Base-by-base conservation (phyloP, 2,329 filamentous ascomycete genomes). In the Boeremia exigua region DNA sequence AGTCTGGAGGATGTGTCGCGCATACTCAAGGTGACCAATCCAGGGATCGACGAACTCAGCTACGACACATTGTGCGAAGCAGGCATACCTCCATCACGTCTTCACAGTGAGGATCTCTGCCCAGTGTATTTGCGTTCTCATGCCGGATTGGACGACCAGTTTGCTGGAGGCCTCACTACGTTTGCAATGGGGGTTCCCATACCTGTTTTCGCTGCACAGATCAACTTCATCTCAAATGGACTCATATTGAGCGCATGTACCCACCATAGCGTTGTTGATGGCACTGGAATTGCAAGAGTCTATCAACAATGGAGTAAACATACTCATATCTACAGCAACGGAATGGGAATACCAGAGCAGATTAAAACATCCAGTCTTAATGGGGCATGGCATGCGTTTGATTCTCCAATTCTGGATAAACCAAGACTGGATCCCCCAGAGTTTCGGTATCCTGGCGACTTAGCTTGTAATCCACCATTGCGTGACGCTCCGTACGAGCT, bases 161-260 rank as follows among this genome's bases (percentile, higher is more conserved):
- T 54, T 15, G 63, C 48, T 10, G 54, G 62, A 10, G 39, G 15
- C 3, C 37, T 36, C 2, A 58, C 55, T 1, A 56, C 37, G 4
- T 56, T 67, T 3, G 25, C 39, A 1, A 66, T 48, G 32, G 49
- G 39, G 10, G 11, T 36, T 5, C 47, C 59, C 2, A 43, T 66
- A 11, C 66, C 69, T 2, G 62, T 56, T 5, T 56, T 72, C 11
- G 61, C 62, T 7, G 46, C 63, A 3, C 64, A 70, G 43, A 64
- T 63, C 8, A 65, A 58, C 9, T 72, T 70, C 42, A 62, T 72
- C 12, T 60, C 58, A 1, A 65, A 64, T 11, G 70, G 70, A 1
- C 52, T 72, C 6, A 55, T 72, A 6, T 43, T 72, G 15, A 71
- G 68, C 37, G 47, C 65, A 2, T 71, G 67, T 55, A 52, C 58